phyloP scores from a whole-genome alignment of 2,329 filamentous ascomycete species.

The Aspergillus neotritici region DNA sequence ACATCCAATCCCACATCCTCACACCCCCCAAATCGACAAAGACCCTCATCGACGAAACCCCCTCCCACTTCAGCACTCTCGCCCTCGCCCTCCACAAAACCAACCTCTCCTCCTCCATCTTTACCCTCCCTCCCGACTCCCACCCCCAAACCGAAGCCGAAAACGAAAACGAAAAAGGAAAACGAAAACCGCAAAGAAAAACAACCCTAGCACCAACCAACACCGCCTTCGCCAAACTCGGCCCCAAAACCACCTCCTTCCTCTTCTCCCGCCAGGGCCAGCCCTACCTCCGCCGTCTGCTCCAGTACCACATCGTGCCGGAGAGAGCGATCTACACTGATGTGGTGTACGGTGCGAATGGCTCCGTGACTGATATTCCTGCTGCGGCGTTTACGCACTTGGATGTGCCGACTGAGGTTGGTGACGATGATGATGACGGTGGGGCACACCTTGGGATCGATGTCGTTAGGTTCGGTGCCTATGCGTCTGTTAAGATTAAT shows the following conservation, averaged over 20 bases:
- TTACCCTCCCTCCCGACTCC: conserved; percentile 40
- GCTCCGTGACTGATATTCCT: no score
- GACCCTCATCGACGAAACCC: conserved; percentile 60
- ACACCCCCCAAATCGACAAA: conserved; percentile 61
- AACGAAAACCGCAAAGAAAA: conserved; percentile 48
- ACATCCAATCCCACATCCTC: conserved; percentile 69
- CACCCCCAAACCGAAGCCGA: conserved; percentile 40
- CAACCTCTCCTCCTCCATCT: conserved; percentile 60
- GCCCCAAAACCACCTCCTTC: conserved; percentile 70
- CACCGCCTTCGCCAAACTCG: conserved; percentile 70
- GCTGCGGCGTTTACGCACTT: conserved; percentile 38
- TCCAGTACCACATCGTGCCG: conserved; percentile 72
- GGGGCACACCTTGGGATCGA: conserved; percentile 47
- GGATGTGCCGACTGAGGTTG: conserved; percentile 67
- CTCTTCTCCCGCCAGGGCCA: conserved; percentile 71
- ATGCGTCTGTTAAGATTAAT: conserved; percentile 69
- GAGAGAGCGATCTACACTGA: conserved; percentile 72
- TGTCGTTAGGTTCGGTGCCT: conserved; percentile 61
- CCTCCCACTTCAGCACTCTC: conserved; percentile 71
- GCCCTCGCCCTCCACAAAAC: conserved; percentile 69
- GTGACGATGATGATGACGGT: conserved; percentile 50
- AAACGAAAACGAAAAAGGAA: background rate
- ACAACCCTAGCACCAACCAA: conserved; percentile 82
- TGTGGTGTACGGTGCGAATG: conserved; percentile 15
- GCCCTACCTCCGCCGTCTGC: conserved; percentile 69